Base-by-base conservation (phyloP, 2,329 filamentous ascomycete genomes). In the Truncatella angustata region DNA sequence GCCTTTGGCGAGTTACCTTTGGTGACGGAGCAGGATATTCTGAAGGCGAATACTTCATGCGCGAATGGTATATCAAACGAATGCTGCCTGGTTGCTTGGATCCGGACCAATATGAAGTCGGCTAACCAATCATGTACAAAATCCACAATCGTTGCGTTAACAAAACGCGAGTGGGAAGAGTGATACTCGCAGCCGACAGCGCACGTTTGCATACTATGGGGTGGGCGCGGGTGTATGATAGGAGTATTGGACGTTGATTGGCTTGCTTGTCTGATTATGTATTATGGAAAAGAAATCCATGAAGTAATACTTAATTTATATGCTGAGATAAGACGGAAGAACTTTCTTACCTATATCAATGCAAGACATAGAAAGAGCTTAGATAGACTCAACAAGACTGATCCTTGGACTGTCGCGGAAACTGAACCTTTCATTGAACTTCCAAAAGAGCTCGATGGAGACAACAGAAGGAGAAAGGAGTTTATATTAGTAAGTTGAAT, bases 161-260 rank as follows among this genome's bases (percentile, higher is more conserved):
- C 6, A 26, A 26, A 12, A 49, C 54, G 44, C n/a, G 51, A 28
- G 44, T 52, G 1, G 54, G 54, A 11, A 34, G 52, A 4, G 23
- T 52, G 11, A 43, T 54, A 10, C 44, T 56, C 12, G 45, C 47
- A 12, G 51, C 42, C 30, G 52, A 56, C 40, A 6, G 54, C 54
- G 4, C 54, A 52, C 30, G 37, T 56, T 10, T 56, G 49, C 46
- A 56, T 49, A 16, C 54, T 51, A 18, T 44, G 28, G 37, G 51
- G 54, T 23, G 51, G 52, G n/a, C 42, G 40, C 14, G 51, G 51
- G 14, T 49, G 35, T 26, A 54, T 49, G 47, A 46, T 43, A n/a
- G 51, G 39, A 11, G 30, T 51, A 12, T 21, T 54, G 9, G 51
- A 54, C 39, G 49, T 53, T 14, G 54, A 50, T 26, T 48, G 54